Evolutionary conservation across 257 asterid genomes (phyloP), one percentile per base, ranked within the genome.

Genomic region (Phtheirospermum japonicum): DNA sequence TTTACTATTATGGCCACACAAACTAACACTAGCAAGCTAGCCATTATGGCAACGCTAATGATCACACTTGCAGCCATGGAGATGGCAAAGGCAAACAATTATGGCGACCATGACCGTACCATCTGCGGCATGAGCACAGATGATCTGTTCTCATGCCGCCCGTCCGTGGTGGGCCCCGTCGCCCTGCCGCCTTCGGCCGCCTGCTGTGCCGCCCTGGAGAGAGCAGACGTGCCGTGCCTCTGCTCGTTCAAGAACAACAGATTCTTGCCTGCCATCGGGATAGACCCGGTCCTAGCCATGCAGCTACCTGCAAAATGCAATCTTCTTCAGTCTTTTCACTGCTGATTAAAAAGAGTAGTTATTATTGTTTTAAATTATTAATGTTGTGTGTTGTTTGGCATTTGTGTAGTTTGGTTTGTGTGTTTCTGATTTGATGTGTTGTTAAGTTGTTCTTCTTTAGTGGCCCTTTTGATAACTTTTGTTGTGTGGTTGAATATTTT

Each of bases 141-240:
- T n/a, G 80, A 73, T 13, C 59, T 82, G 14, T 74, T 76, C 87
- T 68, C 77, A 0, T 82, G 93, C 62, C 51, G 59, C 68, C 89
- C 91, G 28, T 66, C 95, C 0, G 83, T 74, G 4, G 63, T 73
- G 5, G 70, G 73, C 0, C 87, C 88, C 0, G 69, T 48, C 6
- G 83, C 88, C 0, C 57, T 80, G 0, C 69, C 69, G 12, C 95
- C 90, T 19, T 50, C 95, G 2, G 59, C 73, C n/a, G 26, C 68
- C 11, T 86, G 95, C 66, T 86, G 95, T 71, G 63, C 76, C 4
- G 81, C 83, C 9, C 79, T 86, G 17, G 45, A 83, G 0, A 78
- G 70, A 0, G 95, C 95, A 6, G 72, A 83, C 69, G 9, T 76
- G 19, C 20, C 37, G 0, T 83, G 92, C 64, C 84, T 86, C 30